Percentiles rank a stretch among this genome's conserved stretches.
Evolutionary conservation across 306 rosid species (phyloP).

Genomic region (Vigna radiata): DNA sequence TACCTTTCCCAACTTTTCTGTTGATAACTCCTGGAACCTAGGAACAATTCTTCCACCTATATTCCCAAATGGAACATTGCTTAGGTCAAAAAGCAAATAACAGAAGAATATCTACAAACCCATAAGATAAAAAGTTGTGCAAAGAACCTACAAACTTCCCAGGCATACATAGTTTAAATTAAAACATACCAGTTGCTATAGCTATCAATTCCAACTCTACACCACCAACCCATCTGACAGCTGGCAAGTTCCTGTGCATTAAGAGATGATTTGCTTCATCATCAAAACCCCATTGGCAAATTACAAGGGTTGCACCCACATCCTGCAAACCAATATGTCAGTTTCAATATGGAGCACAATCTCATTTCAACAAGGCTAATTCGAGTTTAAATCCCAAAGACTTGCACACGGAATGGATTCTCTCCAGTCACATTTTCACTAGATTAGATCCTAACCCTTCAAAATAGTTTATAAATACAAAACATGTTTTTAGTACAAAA

Average conservation of each 20-base stretch:
- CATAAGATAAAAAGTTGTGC: background rate
- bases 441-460: too few species aligned
- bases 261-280: slow-evolving; percentile 99
- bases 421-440: too few species aligned
- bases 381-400: slow-evolving; percentile 12
- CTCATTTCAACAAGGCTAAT: background rate
- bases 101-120: background rate
- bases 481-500: too few species aligned
- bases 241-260: slow-evolving; percentile 96
- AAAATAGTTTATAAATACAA: too few species aligned
- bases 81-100: slow-evolving; percentile 6
- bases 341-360: slow-evolving; percentile 13
- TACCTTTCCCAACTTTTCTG: slow-evolving; percentile 96
- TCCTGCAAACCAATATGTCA: slow-evolving; percentile 62
- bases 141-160: slow-evolving; percentile 16
- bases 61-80: slow-evolving; percentile 40
- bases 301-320: slow-evolving; percentile 93
- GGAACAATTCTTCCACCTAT: slow-evolving; percentile 99
- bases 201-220: slow-evolving; percentile 98
- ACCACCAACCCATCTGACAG: slow-evolving; percentile 99
- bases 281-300: slow-evolving; percentile 99
- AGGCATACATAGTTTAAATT: slow-evolving; percentile 18
- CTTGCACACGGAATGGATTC: background rate
- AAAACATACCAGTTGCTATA: slow-evolving; percentile 85
- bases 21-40: slow-evolving; percentile 91